phyloP scores from a whole-genome alignment of 2,329 filamentous ascomycete genomes.

The Clonostachys sp. region DNA sequence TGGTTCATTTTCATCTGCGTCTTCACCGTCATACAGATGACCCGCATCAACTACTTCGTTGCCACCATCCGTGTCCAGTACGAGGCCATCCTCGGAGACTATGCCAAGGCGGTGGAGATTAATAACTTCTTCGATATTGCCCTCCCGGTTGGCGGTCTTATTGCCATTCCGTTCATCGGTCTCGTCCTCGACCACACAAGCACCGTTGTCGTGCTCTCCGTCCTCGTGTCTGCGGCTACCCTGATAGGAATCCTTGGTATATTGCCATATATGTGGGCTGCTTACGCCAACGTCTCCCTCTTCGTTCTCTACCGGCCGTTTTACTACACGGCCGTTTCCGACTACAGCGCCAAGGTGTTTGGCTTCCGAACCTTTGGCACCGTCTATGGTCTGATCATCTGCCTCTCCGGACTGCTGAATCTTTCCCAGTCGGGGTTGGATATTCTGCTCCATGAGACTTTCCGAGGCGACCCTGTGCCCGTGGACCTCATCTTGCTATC shows the following conservation, averaged over 20 bases:
- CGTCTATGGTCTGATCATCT: constrained; percentile 90
- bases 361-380: constrained; percentile 89
- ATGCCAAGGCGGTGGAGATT: constrained; percentile 57
- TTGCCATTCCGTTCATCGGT: constrained; percentile 86
- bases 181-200: constrained; percentile 70
- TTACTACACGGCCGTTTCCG: constrained; percentile 87
- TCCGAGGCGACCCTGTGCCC: constrained; percentile 68
- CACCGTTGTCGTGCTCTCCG: constrained; percentile 65
- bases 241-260: constrained; percentile 73
- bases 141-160: constrained; percentile 74
- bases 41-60: constrained; percentile 88
- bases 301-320: constrained; percentile 85
- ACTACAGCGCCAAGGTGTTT: constrained; percentile 89
- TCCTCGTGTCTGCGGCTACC: constrained; percentile 69
- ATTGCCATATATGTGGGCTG: constrained; percentile 63
- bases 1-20: constrained; percentile 84
- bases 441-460: constrained; percentile 68
- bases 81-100: constrained; percentile 64
- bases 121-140: constrained; percentile 81
- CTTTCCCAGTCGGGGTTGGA: constrained; percentile 80
- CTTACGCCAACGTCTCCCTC: constrained; percentile 70
- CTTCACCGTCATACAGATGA: constrained; percentile 75
- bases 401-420: constrained; percentile 77
- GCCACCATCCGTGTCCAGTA: constrained; percentile 83
- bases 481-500: constrained; percentile 68